Evolutionary conservation across 2,329 filamentous ascomycete genomes (phyloP).

Genomic region (Fusarium xylarioides): DNA sequence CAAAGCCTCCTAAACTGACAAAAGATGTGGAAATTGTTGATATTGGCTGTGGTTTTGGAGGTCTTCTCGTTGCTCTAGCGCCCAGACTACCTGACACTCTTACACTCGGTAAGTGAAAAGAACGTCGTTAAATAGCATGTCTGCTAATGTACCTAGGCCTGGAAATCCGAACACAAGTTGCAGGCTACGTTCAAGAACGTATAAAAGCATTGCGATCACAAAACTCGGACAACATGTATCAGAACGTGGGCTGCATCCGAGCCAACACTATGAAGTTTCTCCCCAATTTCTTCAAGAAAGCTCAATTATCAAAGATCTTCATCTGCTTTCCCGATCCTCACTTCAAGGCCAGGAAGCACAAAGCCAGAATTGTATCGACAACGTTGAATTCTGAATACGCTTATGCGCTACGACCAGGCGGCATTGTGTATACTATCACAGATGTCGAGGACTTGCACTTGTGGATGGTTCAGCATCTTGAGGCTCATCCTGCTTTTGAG

Average conservation of each 20-base stretch:
- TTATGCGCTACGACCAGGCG: slow-evolving; percentile 82
- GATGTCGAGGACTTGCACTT: slow-evolving; percentile 93
- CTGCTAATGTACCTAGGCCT: slow-evolving; percentile 65
- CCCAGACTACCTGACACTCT: slow-evolving; percentile 83
- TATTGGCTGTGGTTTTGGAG: slow-evolving; percentile 97
- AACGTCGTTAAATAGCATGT: not conserved
- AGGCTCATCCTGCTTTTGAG: slow-evolving; percentile 80
- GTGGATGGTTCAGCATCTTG: slow-evolving; percentile 93
- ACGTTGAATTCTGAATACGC: slow-evolving; percentile 94
- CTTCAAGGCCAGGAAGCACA: slow-evolving; percentile 97
- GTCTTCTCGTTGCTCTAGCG: slow-evolving; percentile 84
- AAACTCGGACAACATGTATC: slow-evolving; percentile 67
- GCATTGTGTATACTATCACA: slow-evolving; percentile 94
- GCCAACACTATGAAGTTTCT: slow-evolving; percentile 99
- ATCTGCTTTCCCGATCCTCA: slow-evolving; percentile 99
- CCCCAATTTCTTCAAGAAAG: slow-evolving; percentile 92
- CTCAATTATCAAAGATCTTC: slow-evolving; percentile 89
- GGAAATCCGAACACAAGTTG: slow-evolving; percentile 91
- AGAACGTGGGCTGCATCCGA: slow-evolving; percentile 88
- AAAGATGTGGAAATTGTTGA: slow-evolving; percentile 91
- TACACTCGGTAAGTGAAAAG: slow-evolving; percentile 72
- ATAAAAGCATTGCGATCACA: slow-evolving; percentile 82
- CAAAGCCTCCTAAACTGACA: slow-evolving; percentile 41
- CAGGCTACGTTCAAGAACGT: slow-evolving; percentile 88
- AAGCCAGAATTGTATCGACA: slow-evolving; percentile 90